Conservation (phyloP, 257 asterid genomes). For the Voacanga thouarsii region DNA sequence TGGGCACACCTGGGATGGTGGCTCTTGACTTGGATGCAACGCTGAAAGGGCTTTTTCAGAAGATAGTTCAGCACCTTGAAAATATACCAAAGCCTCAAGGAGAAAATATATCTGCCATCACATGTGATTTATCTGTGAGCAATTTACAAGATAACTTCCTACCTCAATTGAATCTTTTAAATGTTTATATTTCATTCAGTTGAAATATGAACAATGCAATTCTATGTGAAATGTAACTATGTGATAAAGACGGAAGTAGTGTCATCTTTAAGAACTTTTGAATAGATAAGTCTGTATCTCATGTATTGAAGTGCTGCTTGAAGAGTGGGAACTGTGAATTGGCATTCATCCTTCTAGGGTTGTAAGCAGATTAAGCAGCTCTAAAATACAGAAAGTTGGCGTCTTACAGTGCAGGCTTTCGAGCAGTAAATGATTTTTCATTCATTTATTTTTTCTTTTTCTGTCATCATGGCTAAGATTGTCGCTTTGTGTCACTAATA, state of each 20-base stretch:
- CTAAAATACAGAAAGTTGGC: background rate
- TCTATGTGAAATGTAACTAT: background rate
- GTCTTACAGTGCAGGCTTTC: background rate
- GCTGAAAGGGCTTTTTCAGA: constrained; percentile 85
- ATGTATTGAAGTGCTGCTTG: background rate
- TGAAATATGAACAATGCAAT: background rate
- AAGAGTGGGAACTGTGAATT: background rate
- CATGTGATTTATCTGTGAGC: constrained; percentile 94
- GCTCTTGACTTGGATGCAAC: constrained; percentile 94
- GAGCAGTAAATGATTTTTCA: background rate
- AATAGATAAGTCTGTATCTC: background rate
- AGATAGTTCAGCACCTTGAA: constrained; percentile 91
- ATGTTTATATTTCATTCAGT: background rate
- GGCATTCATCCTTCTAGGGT: background rate
- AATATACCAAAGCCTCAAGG: constrained; percentile 93
- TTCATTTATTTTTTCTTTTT: background rate
- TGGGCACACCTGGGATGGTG: constrained; percentile 98
- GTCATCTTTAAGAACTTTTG: background rate
- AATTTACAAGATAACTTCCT: constrained; percentile 14
- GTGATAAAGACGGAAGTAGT: background rate
- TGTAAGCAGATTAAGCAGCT: background rate
- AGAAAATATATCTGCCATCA: constrained; percentile 79
- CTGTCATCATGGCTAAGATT: background rate
- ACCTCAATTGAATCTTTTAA: background rate
- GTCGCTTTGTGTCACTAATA: background rate